These are phyloP conservation scores for Aspergillus diversus DNA, from an alignment of 495 filamentous ascomycete species.

Conservation along the genomic window DNA sequence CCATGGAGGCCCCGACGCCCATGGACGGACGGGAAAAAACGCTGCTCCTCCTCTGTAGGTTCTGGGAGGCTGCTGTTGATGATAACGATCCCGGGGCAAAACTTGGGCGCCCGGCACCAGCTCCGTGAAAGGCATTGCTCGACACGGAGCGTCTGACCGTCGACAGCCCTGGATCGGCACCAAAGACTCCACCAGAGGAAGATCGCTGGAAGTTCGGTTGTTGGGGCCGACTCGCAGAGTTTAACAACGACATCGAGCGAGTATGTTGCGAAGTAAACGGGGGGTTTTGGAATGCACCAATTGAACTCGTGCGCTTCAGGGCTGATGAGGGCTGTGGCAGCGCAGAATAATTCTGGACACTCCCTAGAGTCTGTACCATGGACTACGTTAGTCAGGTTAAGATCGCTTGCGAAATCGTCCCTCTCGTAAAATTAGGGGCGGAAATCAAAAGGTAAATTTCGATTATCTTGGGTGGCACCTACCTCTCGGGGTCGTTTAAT, in stretches of 20 bases:
- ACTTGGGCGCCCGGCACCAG: slow-evolving; percentile 64
- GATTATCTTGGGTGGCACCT: slow-evolving; percentile 28
- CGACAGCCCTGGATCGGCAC: slow-evolving; percentile 73
- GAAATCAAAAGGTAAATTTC: neutral
- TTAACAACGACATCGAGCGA: slow-evolving; percentile 81
- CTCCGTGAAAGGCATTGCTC: slow-evolving; percentile 66
- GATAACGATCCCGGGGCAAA: slow-evolving; percentile 67
- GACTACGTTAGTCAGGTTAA: slow-evolving; percentile 24
- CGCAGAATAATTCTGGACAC: slow-evolving; percentile 74
- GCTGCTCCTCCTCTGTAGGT: slow-evolving; percentile 76
- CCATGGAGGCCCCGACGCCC: slow-evolving; percentile 61
- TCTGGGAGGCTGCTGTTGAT: slow-evolving; percentile 46
- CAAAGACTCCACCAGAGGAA: slow-evolving; percentile 74
- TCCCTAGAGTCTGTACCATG: slow-evolving; percentile 68
- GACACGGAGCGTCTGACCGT: slow-evolving; percentile 88
- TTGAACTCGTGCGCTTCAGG: slow-evolving; percentile 90
- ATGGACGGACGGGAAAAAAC: slow-evolving; percentile 74
- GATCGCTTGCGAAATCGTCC: slow-evolving; percentile 6
- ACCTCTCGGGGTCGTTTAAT: slow-evolving; percentile 76
- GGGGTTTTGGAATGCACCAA: slow-evolving; percentile 65
- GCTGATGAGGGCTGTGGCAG: slow-evolving; percentile 93
- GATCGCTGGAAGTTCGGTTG: slow-evolving; percentile 84
- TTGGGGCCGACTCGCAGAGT: slow-evolving; percentile 83
- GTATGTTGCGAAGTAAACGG: slow-evolving; percentile 69
- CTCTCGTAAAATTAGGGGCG: slow-evolving; percentile 6